Base-by-base conservation (phyloP, 495 filamentous ascomycete genomes). In the Penicillium pulvis region DNA sequence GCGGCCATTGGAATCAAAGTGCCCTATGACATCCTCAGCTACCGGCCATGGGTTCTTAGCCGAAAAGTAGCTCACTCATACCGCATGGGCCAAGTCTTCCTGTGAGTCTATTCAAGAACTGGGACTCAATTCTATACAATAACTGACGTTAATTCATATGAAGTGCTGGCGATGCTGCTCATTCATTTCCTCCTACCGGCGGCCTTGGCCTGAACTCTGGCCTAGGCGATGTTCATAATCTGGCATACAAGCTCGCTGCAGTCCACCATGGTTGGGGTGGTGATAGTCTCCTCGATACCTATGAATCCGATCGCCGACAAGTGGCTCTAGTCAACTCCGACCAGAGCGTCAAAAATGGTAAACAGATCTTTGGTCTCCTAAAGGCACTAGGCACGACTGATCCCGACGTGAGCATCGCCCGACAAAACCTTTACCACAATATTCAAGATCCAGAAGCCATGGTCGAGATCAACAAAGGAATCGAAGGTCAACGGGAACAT, bases 101-200 rank as follows among this genome's bases (percentile, higher is more conserved):
- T 78, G 75, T 78, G 49, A 64, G 74, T 65, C 28, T 11, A 35
- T 9, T 41, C 5, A 10, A 12, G 12, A 11, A 14, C 0, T 7
- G 10, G 17, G 12, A 31, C 7, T 28, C 14, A n/a, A 50, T 0
- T 10, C 10, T 23, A 9, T 42, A 1, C 16, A 11, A 44, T 36
- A n/a, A n/a, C 41, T 54, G 24, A 61, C 12, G 12, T 19, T n/a
- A 6, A 14, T n/a, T 57, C 4, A n/a, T n/a, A n/a, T 46, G 24
- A 74, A 74, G 44, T 1, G 81, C 77, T 7, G 83, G 82, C 16
- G 83, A 85, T 65, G 71, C 81, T 30, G 64, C 61, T 31, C 71
- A 73, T 48, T 60, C 53, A 11, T 60, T 57, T 8, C 56, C 60
- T 33, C 63, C 71, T 17, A 36, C 60, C 11, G 73, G 71, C 17